Percentiles rank a stretch among this genome's conserved stretches.
These are phyloP conservation scores for Gossypioides kirkii DNA, from an alignment of 345 rosid species.

Conservation along the genomic window DNA sequence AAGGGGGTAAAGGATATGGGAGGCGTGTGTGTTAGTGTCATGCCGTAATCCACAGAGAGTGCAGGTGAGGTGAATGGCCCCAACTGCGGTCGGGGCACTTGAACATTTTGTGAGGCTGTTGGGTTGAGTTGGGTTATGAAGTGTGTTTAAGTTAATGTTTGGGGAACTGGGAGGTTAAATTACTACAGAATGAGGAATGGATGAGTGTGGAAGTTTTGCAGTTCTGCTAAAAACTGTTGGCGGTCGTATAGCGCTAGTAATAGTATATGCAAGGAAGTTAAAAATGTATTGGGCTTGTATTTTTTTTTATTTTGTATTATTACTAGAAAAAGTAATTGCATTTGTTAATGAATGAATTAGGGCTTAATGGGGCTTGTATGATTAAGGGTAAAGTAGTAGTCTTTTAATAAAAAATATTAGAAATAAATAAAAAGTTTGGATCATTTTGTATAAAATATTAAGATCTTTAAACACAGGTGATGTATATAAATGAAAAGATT, in stretches of 20 bases:
- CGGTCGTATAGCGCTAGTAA: not conserved
- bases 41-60: constrained; percentile 28
- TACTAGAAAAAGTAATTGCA: not conserved
- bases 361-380: too few species aligned
- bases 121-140: constrained; percentile 32
- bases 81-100: constrained; percentile 46
- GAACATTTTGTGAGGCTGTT: constrained; percentile 28
- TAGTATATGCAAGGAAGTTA: not conserved
- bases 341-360: too few species aligned
- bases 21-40: constrained; percentile 25
- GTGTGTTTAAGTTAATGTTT: constrained; percentile 27
- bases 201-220: constrained; percentile 24
- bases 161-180: constrained; percentile 11
- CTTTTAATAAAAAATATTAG: too few species aligned
- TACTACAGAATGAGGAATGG: constrained; percentile 5
- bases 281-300: not conserved
- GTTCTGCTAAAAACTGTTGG: not conserved
- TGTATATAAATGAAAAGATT: too few species aligned
- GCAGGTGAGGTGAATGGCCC: constrained; percentile 30
- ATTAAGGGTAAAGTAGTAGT: too few species aligned
- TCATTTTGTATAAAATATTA: too few species aligned
- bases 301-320: not conserved
- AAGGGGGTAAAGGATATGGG: constrained; percentile 46
- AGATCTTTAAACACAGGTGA: too few species aligned
- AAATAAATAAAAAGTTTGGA: too few species aligned